A percentile compares a stretch with the other conserved stretches of the same genome.
Evolutionary conservation across 2,329 filamentous ascomycete species (phyloP).

Genomic region (Monilinia polystroma): DNA sequence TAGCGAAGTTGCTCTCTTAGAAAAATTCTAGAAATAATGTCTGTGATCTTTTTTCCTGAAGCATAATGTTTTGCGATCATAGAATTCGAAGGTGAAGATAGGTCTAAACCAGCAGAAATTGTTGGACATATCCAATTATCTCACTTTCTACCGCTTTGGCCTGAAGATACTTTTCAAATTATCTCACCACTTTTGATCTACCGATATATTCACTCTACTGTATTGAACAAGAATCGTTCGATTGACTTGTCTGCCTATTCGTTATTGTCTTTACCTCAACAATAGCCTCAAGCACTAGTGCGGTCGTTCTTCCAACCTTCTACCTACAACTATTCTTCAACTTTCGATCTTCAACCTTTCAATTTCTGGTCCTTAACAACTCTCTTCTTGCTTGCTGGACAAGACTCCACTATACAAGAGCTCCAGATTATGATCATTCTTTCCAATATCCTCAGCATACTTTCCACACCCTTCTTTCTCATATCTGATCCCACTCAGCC

Average conservation of each 20-base stretch:
- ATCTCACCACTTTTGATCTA: constrained; percentile 7
- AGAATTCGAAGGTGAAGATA: constrained; percentile 1
- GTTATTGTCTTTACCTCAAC: constrained; percentile 12
- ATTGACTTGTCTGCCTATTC: constrained; percentile 11
- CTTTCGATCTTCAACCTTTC: constrained; percentile 16
- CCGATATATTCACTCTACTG: constrained; percentile 15
- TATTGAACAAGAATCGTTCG: neutral
- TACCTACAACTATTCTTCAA: constrained; percentile 8
- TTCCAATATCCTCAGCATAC: constrained; percentile 18
- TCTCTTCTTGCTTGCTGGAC: constrained; percentile 18
- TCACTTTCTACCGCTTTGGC: constrained; percentile 14
- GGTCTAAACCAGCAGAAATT: neutral
- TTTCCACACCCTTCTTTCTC: constrained; percentile 10
- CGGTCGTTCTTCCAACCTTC: neutral
- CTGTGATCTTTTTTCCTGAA: neutral
- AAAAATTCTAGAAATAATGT: neutral
- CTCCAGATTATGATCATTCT: constrained; percentile 4
- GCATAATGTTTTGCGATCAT: neutral
- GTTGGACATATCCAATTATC: neutral
- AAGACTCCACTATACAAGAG: constrained; percentile 5
- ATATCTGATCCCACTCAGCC: neutral
- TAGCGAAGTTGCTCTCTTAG: neutral
- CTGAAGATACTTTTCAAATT: constrained; percentile 8
- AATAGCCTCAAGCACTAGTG: constrained; percentile 6
- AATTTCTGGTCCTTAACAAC: constrained; percentile 13